These are phyloP conservation scores for Chaetoceros tenuissimus DNA, from an alignment of 108 stramenopile genomes.

Conservation along the genomic window DNA sequence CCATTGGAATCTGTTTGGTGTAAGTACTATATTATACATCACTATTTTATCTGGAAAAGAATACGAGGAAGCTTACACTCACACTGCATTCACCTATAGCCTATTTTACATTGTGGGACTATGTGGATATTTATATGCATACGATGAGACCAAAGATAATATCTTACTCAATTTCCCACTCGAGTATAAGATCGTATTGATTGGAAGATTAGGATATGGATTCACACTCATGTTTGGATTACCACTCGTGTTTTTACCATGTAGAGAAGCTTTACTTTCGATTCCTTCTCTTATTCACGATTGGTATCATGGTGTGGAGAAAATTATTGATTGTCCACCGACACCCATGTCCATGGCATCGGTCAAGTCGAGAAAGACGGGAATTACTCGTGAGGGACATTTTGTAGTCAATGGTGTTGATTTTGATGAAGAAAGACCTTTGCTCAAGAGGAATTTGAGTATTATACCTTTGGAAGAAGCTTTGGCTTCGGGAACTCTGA, in stretches of 20 bases:
- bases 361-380: background rate
- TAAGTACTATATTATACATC: too few relatives aligned
- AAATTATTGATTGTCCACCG: too few relatives aligned
- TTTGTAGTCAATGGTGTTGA: constrained; percentile 20
- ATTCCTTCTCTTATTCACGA: constrained; percentile 10
- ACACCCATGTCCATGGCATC: too few relatives aligned
- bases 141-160: constrained; percentile 39
- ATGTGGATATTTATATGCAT: constrained; percentile 55
- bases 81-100: background rate
- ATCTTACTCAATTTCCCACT: constrained; percentile 45
- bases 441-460: too few relatives aligned
- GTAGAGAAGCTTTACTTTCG: constrained; percentile 40
- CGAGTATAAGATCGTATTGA: constrained; percentile 26
- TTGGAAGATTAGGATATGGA: constrained; percentile 65
- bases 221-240: constrained; percentile 51
- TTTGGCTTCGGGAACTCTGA: too few relatives aligned
- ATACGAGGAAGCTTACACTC: background rate
- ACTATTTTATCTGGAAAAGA: background rate
- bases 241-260: constrained; percentile 65
- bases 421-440: constrained; percentile 14
- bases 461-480: too few relatives aligned
- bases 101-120: constrained; percentile 47
- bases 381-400: constrained; percentile 2
- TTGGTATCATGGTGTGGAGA: constrained; percentile 3
- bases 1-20: constrained; percentile 31